Base-by-base conservation (phyloP, 2,329 filamentous ascomycete species). In the Knufia petricola region DNA sequence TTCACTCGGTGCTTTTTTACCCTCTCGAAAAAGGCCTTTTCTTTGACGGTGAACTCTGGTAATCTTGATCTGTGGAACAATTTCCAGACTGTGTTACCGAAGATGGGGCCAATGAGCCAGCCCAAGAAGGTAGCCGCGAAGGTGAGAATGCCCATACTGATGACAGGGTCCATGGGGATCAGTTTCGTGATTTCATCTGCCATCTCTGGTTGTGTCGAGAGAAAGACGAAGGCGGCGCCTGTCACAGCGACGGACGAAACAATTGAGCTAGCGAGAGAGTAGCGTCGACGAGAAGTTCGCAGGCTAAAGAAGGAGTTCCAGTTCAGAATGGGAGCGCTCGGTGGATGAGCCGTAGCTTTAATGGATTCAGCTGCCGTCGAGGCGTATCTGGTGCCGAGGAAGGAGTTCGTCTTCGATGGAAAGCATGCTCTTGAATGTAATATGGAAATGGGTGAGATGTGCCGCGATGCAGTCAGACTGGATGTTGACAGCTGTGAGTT, bases 261-360 rank as follows among this genome's bases (percentile, higher is more conserved):
- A 44, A 87, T 73, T 40, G 85, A 90, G 55, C 87, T 88, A 43
- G 76, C 77, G 31, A 94, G 77, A 64, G 90, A 87, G 71, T 89
- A 85, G 60, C 85, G 80, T 52, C 90, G 83, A 49, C 90, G 85
- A 52, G 82, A 84, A 60, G 87, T 85, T 61, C 90, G 87, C 52
- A 96, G 82, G 64, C 81, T 79, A 74, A 96, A 94, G 74, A 95
- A 96, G 46, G 80, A 81, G 71, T 95, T 84, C 90, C 90, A 96
- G 69, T 87, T 79, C 36, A 89, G 78, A n/a, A 66, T 61, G n/a
- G 23, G 20, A 15, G 41, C 28, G 15, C 38, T 32, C 36, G 26
- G 7, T 1, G 54, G 31, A 19, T 44, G 32, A 12, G 28, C 19
- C 19, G 19, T 38, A 17, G 34, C 24, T 32, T 15, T 36, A 9